Conservation (phyloP, 495 filamentous ascomycete genomes). For the Penicillium longicatenatum region DNA sequence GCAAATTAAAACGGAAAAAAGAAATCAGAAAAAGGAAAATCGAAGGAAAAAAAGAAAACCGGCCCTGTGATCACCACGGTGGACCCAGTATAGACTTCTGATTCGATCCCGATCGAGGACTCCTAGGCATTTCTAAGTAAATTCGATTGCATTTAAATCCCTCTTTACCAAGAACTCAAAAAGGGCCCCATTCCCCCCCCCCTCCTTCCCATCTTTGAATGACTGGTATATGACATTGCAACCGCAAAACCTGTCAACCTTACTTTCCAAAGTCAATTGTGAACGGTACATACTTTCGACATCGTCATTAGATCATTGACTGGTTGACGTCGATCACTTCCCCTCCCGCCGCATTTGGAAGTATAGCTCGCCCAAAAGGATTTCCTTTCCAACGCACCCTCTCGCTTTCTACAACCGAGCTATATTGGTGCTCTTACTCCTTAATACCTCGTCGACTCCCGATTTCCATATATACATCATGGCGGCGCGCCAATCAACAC, state of each 20-base stretch:
- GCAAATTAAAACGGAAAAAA: constrained; percentile 8
- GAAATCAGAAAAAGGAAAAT: constrained; percentile 10
- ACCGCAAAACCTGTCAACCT: constrained; percentile 1
- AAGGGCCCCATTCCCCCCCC: constrained; percentile 9
- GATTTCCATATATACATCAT: constrained; percentile 27
- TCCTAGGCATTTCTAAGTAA: not conserved
- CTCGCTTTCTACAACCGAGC: not conserved
- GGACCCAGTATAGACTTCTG: constrained; percentile 19
- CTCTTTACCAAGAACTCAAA: constrained; percentile 14
- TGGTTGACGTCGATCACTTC: constrained; percentile 33
- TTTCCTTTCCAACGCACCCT: constrained; percentile 3
- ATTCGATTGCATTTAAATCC: constrained; percentile 11
- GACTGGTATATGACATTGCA: constrained; percentile 24
- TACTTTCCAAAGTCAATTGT: constrained; percentile 22
- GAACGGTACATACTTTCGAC: constrained; percentile 14
- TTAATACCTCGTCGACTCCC: not conserved
- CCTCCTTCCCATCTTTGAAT: constrained; percentile 6
- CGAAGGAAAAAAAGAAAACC: constrained; percentile 15
- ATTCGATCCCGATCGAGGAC: constrained; percentile 21
- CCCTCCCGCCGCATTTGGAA: constrained; percentile 25
- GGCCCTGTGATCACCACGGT: constrained; percentile 23
- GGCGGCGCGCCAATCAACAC: constrained; percentile 50
- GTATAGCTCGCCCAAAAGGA: constrained; percentile 23
- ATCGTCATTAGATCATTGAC: constrained; percentile 37
- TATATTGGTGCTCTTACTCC: too few species aligned